Base-by-base conservation (phyloP, 192 early-diverging fungal species). In the Chytriomyces sp. region DNA sequence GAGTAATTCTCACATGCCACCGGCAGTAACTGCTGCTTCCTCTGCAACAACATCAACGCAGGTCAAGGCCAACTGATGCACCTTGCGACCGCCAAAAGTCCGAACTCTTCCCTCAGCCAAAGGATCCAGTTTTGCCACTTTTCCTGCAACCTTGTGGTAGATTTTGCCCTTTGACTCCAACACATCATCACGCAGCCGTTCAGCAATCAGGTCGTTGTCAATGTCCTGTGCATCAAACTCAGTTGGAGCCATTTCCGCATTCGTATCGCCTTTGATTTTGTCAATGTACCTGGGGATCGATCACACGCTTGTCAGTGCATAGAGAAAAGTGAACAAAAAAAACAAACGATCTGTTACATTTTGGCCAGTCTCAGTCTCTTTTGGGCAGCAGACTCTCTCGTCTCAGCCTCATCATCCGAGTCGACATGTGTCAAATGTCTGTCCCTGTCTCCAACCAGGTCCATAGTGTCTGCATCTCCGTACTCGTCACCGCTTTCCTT, bases 331-430 rank as follows among this genome's bases (percentile, higher is more conserved):
- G 16, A 57, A n/a, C 53, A 57, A 57, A n/a, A 57, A n/a, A 57
- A 57, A n/a, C 2, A n/a, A 57, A 57, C 53, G 20, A 35, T 35
- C 35, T 5, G 20, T 20, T 57, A 57, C 50, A 89, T 84, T 85
- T 98, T 98, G 48, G 98, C 96, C 67, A 99, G 84, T 44, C 98
- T 86, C 72, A 97, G 82, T 16, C 97, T 90, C 78, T 98, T 98
- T 77, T 96, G 93, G 0, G 97, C 94, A 0, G 97, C 89, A 0
- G 96, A 95, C 81, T 99, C 98, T 63, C 81, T 80, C 24, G 86
- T 76, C 64, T 91, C 86, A 66, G 86, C 90, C 11, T 53, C 72
- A 46, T 65, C 28, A 50, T 76, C 63, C 44, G 57, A 61, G 45
- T 73, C 75, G 28, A 74, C 53, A 13, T 13, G 13, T 57, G 13